Evolutionary conservation across 768 basidiomycete genomes (phyloP).

Genomic region (Leccinum subgranulosum): DNA sequence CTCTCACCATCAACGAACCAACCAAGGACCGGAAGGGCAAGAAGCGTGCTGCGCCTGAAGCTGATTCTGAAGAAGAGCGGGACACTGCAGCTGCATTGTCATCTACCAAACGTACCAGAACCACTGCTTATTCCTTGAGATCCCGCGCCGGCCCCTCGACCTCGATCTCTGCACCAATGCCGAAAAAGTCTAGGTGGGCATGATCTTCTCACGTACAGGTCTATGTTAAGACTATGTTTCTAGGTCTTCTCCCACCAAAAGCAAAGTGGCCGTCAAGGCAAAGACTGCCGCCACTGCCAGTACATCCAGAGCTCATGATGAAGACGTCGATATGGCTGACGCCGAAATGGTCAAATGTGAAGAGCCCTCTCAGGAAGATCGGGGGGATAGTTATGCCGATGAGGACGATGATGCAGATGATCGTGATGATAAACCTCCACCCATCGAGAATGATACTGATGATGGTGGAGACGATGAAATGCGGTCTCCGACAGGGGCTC

Average conservation of each 20-base stretch:
- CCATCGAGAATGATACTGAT: constrained; percentile 47
- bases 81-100: constrained; percentile 40
- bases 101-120: constrained; percentile 62
- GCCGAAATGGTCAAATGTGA: constrained; percentile 50
- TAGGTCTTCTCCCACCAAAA: constrained; percentile 53
- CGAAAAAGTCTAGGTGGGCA: constrained; percentile 68
- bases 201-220: constrained; percentile 4
- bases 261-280: constrained; percentile 56
- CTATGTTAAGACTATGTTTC: constrained; percentile 13
- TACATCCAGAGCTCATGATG: constrained; percentile 63
- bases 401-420: constrained; percentile 42
- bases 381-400: constrained; percentile 43
- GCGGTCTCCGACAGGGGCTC: constrained; percentile 33
- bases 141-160: constrained; percentile 46
- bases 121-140: constrained; percentile 64
- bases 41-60: constrained; percentile 83
- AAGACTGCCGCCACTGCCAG: constrained; percentile 57
- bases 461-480: constrained; percentile 41
- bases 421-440: constrained; percentile 46
- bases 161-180: constrained; percentile 54
- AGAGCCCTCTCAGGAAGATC: constrained; percentile 41
- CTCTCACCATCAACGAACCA: constrained; percentile 74
- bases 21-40: constrained; percentile 80
- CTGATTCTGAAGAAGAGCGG: constrained; percentile 64
- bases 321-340: constrained; percentile 78